Base-by-base conservation (phyloP, 1,284 basidiomycete species). In the Ustilago cynodontis region DNA sequence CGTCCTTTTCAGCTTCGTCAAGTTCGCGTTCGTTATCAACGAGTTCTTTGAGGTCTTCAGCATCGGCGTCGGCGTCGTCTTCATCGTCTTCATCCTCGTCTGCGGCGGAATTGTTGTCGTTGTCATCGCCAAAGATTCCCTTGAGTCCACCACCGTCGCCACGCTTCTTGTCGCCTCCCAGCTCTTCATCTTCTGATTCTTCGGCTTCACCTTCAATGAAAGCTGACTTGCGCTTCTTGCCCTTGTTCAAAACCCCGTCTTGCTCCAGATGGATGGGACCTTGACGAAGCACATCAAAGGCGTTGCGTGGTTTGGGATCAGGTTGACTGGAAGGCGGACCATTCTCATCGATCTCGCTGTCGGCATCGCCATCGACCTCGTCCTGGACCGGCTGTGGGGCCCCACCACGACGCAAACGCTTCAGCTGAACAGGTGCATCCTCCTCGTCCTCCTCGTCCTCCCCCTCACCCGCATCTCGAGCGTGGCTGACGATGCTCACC, bases 151-250 rank as follows among this genome's bases (percentile, higher is more conserved):
- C 78, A 16, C 73, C 80, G 35, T 71, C 76, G 22, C 70, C 72
- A 16, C 63, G 62, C 35, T 65, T 59, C 50, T 65, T 59, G 7
- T 41, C 33, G n/a, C 76, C 70, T 16, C 57, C 65, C 1, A 67
- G 70, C 62, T 78, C 73, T 54, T 84, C 82, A 29, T 81, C 81
- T 31, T 84, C 83, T 1, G 83, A 85, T 68, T 85, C 83, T 59
- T 81, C 83, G n/a, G 83, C 83, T 58, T 85, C 83, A 6, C 82
- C 83, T 53, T 78, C 78, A 37, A 85, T 73, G 67, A 83, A 85
- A 18, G 69, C 76, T 3, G 68, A 72, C 49, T 77, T 77, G 63
- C 68, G 71, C 47, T 73, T 80, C 59, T 75, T 75, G 37, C 47
- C 26, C 14, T 56, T 59, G 14, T 20, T 33, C 11, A n/a, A 22